phyloP scores from a whole-genome alignment of 2,329 filamentous ascomycete genomes.

The Diaporthe batatas region DNA sequence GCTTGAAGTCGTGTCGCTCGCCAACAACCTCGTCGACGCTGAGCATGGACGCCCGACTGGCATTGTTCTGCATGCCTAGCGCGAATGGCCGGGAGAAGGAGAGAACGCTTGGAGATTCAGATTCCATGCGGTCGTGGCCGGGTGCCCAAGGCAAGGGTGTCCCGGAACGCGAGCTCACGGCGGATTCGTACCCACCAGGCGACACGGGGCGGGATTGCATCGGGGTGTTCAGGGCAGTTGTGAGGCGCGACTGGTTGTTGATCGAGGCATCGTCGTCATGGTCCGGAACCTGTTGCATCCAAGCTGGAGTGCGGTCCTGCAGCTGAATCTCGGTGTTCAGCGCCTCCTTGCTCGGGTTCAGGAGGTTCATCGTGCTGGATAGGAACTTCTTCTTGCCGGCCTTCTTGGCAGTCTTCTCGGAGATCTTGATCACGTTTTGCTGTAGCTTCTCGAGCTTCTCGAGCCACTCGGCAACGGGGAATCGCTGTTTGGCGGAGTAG shows the following conservation, averaged over 20 bases:
- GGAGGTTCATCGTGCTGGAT: slow-evolving; percentile 41
- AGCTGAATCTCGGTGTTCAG: slow-evolving; percentile 36
- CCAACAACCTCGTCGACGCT: slow-evolving; percentile 70
- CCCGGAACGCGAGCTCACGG: slow-evolving; percentile 35
- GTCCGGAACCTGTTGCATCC: slow-evolving; percentile 38
- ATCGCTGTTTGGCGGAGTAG: slow-evolving; percentile 72
- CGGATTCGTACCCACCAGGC: slow-evolving; percentile 35
- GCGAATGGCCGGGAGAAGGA: slow-evolving; percentile 28
- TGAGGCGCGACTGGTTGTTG: slow-evolving; percentile 38
- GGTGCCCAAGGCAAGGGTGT: slow-evolving; percentile 41
- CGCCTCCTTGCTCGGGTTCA: slow-evolving; percentile 40
- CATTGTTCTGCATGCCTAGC: slow-evolving; percentile 46
- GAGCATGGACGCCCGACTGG: slow-evolving; percentile 59
- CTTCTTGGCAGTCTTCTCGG: slow-evolving; percentile 50
- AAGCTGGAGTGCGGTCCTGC: slow-evolving; percentile 37
- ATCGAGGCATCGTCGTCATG: slow-evolving; percentile 29
- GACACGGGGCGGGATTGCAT: slow-evolving; percentile 43
- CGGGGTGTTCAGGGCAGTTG: slow-evolving; percentile 42
- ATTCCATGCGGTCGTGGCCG: slow-evolving; percentile 36
- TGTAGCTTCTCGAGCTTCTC: slow-evolving; percentile 74
- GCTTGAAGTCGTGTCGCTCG: slow-evolving; percentile 71
- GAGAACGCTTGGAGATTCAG: slow-evolving; percentile 35
- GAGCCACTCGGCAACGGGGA: slow-evolving; percentile 76
- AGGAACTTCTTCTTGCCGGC: slow-evolving; percentile 43
- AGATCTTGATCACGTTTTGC: slow-evolving; percentile 62